Conservation (phyloP, 805 yeast genomes). For the Candida fluviatilis region DNA sequence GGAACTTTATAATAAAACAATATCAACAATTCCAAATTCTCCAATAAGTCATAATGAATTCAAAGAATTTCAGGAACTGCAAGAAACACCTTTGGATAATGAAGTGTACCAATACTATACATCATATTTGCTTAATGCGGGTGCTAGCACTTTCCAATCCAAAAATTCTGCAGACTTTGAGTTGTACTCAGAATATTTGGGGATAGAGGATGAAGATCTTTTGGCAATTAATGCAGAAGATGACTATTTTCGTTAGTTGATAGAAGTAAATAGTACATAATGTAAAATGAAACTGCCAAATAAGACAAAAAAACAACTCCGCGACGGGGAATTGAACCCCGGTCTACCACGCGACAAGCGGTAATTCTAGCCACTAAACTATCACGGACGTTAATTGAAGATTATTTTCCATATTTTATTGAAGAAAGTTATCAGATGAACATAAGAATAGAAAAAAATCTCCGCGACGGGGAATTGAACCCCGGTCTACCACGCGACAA, state of each 20-base stretch:
- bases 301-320: background rate
- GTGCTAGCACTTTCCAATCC: background rate
- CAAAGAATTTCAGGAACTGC: background rate
- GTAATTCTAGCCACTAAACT: background rate
- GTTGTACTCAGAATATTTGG: conserved; percentile 21
- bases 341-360: background rate
- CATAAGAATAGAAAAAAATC: too few relatives aligned
- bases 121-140: background rate
- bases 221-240: conserved; percentile 23
- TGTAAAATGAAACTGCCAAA: too few relatives aligned
- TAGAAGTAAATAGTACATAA: background rate
- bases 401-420: too few relatives aligned
- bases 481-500: too few relatives aligned
- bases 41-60: background rate
- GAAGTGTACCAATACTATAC: background rate
- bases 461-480: too few relatives aligned
- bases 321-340: background rate
- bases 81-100: background rate
- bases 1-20: background rate
- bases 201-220: conserved; percentile 17
- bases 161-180: conserved; percentile 12
- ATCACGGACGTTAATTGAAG: background rate
- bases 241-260: conserved; percentile 19
- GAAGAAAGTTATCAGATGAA: too few relatives aligned
- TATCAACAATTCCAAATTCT: background rate